Evolutionary conservation across 1,284 basidiomycete genomes (phyloP), one percentile per base, ranked within the genome.

Genomic region (Tilletia indica): DNA sequence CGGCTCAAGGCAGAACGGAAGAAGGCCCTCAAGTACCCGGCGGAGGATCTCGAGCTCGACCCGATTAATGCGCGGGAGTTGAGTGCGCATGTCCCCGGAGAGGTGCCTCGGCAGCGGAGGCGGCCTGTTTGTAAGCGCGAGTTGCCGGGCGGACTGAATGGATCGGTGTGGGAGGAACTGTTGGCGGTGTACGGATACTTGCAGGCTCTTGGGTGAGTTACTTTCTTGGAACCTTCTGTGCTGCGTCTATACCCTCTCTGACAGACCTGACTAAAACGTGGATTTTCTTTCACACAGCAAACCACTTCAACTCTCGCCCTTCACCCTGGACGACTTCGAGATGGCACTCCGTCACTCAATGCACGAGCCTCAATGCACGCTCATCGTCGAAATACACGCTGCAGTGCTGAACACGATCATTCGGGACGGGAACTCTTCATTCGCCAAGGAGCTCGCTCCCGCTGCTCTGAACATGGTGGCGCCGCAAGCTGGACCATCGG

Each of bases 281-380:
- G 0, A 31, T 31, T 31, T 31, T 31, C 25, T 31, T 31, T 31
- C 25, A 31, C 6, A 94, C 85, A 93, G 94, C 8, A 91, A 92
- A 88, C 91, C 94, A 2, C 87, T 99, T 16, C 90, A 91, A 74
- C 86, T 99, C 11, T 96, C 95, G n/a, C 87, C 91, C 11, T 93
- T 98, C 83, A 92, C 93, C 0, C 87, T 98, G 78, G 97, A 99
- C 84, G 97, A 98, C 79, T 93, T 92, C 82, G 94, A 96, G 82
- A 89, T 90, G 73, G 91, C 94, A 0, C 86, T 99, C 38, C 90
- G 91, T 68, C 96, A 99, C 84, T 87, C 88, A 16, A 86, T 89
- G 68, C 80, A 86, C 48, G 92, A 93, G 45, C 88, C 90, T 2
- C 88, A 90, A 0, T 94, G 93, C 78, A 82, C 88, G 45, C 87